Conservation (phyloP, 2,329 filamentous ascomycete genomes). For the Xylaria sp. region DNA sequence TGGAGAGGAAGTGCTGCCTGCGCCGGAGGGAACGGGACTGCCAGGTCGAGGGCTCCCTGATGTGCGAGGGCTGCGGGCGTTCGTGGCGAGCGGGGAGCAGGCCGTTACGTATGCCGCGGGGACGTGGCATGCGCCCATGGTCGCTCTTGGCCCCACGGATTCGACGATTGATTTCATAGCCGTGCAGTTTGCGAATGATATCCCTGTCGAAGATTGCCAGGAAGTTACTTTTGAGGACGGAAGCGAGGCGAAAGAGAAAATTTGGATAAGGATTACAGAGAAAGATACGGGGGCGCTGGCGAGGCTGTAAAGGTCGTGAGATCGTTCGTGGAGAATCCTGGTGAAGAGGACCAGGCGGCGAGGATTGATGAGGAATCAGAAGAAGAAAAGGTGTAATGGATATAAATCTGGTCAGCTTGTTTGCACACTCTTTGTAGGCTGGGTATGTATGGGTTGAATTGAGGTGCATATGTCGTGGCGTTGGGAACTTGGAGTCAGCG, state of each 20-base stretch:
- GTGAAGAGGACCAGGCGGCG: no score
- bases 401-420: no score
- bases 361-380: no score
- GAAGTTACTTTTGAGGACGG: slow-evolving; percentile 58
- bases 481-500: no score
- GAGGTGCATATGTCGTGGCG: no score
- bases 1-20: slow-evolving; percentile 46
- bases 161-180: slow-evolving; percentile 83
- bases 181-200: slow-evolving; percentile 85
- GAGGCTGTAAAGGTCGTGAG: slow-evolving; percentile 1
- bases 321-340: no score
- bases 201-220: slow-evolving; percentile 85
- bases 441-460: no score
- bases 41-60: slow-evolving; percentile 74
- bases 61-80: slow-evolving; percentile 71
- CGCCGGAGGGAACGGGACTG: slow-evolving; percentile 44
- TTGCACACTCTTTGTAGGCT: no score
- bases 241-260: slow-evolving; percentile 40
- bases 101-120: slow-evolving; percentile 91
- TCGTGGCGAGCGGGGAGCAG: slow-evolving; percentile 77
- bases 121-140: slow-evolving; percentile 97
- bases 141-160: slow-evolving; percentile 69
- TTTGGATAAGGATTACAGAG: slow-evolving; percentile 36
- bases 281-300: slow-evolving; percentile 11
- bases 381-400: no score